These are phyloP conservation scores for Talaromyces nanjingensis DNA, from an alignment of 495 filamentous ascomycete genomes.

Conservation along the genomic window DNA sequence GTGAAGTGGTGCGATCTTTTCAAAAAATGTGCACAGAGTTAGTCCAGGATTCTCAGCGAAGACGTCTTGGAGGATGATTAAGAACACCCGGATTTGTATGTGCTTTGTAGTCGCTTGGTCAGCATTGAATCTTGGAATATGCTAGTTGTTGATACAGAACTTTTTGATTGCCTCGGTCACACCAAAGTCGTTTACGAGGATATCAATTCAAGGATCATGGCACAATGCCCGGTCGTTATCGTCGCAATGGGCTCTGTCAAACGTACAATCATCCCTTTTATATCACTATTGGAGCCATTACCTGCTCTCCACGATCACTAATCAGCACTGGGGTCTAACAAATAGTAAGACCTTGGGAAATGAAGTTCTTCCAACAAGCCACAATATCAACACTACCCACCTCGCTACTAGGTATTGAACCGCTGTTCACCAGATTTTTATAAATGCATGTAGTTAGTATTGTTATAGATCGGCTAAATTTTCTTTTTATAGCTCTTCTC, in stretches of 20 bases:
- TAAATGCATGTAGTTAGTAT: background rate
- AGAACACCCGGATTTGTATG: background rate
- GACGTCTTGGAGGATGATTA: background rate
- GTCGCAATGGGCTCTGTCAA: background rate
- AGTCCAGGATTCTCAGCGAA: background rate
- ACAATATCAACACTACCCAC: background rate
- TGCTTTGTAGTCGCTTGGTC: background rate
- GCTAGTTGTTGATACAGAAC: too few relatives aligned
- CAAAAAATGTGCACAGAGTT: background rate
- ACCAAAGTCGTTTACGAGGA: too few relatives aligned
- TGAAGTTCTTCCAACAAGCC: background rate
- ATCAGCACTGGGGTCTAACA: background rate
- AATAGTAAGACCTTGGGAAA: background rate
- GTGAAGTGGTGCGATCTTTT: background rate
- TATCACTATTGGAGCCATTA: background rate
- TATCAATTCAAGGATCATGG: too few relatives aligned
- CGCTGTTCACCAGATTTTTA: background rate
- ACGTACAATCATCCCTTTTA: background rate
- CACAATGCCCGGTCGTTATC: background rate
- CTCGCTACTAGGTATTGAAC: background rate
- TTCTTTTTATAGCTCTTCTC: background rate
- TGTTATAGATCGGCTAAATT: background rate
- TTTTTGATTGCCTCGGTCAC: too few relatives aligned
- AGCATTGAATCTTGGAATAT: too few relatives aligned
- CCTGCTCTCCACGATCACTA: background rate